A percentile compares a stretch with the other conserved stretches of the same genome.
phyloP scores from a whole-genome alignment of 176 grass and related monocot species.

The Musa beccarii region DNA sequence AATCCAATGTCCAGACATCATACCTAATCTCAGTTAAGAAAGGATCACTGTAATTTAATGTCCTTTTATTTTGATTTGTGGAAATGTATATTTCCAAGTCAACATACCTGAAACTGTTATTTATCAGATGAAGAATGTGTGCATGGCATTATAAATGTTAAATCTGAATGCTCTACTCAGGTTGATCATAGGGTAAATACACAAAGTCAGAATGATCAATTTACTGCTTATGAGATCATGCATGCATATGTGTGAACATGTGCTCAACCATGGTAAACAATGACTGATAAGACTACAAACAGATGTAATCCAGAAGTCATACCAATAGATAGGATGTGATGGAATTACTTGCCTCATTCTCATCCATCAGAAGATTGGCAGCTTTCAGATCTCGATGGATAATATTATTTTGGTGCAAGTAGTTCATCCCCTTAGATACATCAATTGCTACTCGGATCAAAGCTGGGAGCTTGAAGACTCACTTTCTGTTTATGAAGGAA shows the following conservation, averaged over 20 bases:
- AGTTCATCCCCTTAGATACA: constrained; percentile 99
- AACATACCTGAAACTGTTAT: background rate
- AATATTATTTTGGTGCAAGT: constrained; percentile 99
- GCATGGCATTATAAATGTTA: background rate
- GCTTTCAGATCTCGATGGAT: constrained; percentile 97
- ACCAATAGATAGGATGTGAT: background rate
- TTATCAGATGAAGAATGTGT: background rate
- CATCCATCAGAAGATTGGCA: constrained; percentile 99
- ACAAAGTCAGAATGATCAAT: too few species aligned
- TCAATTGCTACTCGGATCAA: constrained; percentile 87
- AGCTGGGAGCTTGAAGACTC: constrained; percentile 72
- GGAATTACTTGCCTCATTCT: constrained; percentile 71
- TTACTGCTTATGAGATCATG: too few species aligned
- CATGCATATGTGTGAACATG: background rate
- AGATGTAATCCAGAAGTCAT: background rate
- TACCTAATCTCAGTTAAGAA: too few species aligned
- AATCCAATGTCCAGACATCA: too few species aligned
- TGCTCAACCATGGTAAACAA: background rate
- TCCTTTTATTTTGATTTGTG: too few species aligned
- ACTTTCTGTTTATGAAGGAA: constrained; percentile 96
- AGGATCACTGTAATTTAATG: too few species aligned
- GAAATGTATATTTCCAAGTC: background rate
- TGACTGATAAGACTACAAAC: background rate
- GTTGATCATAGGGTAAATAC: background rate
- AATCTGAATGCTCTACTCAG: background rate